Percentiles rank a stretch among this genome's conserved stretches.
These are phyloP conservation scores for Eucalyptus rudis DNA, from an alignment of 345 rosid species.

Conservation along the genomic window DNA sequence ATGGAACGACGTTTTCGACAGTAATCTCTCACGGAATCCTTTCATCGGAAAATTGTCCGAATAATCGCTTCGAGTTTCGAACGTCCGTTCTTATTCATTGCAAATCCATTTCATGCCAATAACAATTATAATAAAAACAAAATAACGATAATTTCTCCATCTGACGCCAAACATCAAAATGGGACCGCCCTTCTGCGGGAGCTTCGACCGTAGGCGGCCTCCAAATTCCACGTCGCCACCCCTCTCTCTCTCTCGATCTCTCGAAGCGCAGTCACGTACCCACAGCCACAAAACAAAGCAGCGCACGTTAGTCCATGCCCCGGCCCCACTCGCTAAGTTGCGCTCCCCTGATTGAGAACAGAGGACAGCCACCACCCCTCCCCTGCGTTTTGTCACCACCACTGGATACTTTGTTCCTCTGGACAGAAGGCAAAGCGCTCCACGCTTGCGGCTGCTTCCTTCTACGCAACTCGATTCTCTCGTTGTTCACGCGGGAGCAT, in stretches of 20 bases:
- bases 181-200: background rate
- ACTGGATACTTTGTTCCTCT: background rate
- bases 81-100: background rate
- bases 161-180: background rate
- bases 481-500: background rate
- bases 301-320: slow-evolving; percentile 6
- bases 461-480: background rate
- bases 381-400: background rate
- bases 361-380: background rate
- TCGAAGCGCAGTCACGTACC: background rate
- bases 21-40: background rate
- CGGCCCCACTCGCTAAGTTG: background rate
- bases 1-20: background rate
- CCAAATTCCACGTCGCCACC: background rate
- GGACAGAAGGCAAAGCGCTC: background rate
- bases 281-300: slow-evolving; percentile 15
- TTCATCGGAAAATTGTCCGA: rapidly evolving
- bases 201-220: background rate
- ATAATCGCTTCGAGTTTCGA: background rate
- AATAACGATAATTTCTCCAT: background rate
- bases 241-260: background rate
- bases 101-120: background rate
- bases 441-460: background rate
- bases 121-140: background rate
- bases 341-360: background rate